Conservation (phyloP, 2,329 filamentous ascomycete genomes). For the Fusarium newnesense region DNA sequence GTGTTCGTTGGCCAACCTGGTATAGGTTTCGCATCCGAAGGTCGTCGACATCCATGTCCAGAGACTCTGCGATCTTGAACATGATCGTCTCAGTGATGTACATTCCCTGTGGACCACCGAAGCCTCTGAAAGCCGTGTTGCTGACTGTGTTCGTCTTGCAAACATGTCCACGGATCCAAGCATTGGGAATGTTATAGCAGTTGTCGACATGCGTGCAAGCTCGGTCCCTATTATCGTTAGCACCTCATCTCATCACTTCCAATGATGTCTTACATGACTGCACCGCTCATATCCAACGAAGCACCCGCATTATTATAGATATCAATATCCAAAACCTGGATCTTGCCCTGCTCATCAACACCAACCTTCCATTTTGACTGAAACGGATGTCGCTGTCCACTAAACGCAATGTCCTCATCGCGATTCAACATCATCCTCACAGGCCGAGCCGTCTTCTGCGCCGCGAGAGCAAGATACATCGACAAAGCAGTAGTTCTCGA, state of each 20-base stretch:
- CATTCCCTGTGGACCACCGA: neutral
- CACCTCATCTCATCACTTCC: rapidly evolving
- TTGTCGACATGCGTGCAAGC: neutral
- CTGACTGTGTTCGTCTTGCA: constrained; percentile 1
- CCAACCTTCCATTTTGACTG: neutral
- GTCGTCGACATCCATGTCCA: neutral
- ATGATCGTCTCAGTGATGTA: neutral
- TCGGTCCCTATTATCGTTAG: neutral
- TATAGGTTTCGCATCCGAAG: constrained; percentile 1
- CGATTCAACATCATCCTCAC: constrained; percentile 5
- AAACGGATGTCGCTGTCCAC: neutral
- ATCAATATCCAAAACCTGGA: neutral
- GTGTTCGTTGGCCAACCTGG: neutral
- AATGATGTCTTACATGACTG: neutral
- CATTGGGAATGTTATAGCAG: neutral
- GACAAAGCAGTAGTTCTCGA: neutral
- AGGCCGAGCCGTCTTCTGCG: neutral
- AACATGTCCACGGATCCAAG: neutral
- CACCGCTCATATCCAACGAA: neutral
- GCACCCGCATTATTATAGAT: neutral
- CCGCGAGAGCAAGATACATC: neutral
- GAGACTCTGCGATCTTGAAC: neutral
- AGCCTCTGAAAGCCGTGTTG: neutral
- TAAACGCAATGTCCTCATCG: neutral
- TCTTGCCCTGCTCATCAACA: neutral